phyloP scores from a whole-genome alignment of 1,284 basidiomycete genomes.

The Takashimella tepidaria region DNA sequence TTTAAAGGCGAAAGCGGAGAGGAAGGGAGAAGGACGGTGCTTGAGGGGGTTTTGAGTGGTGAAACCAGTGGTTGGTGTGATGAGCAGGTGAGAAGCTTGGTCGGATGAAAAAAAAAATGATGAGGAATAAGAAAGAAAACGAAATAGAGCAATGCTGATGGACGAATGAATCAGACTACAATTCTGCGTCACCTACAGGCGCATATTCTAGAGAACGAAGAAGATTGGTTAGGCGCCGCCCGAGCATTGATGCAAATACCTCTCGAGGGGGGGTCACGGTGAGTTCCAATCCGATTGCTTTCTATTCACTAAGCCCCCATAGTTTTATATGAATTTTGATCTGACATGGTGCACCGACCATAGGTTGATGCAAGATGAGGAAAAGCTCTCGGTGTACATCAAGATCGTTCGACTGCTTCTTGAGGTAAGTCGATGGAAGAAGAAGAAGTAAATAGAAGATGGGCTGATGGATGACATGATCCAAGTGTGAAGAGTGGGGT shows the following conservation, averaged over 20 bases:
- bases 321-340: no score
- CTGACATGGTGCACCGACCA: neutral
- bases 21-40: constrained; percentile 30
- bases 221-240: constrained; percentile 90
- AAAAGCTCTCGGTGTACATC: constrained; percentile 85
- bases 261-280: constrained; percentile 86
- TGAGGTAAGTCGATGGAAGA: constrained; percentile 58
- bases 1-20: constrained; percentile 25
- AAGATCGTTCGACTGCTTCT: constrained; percentile 91
- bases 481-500: constrained; percentile 51
- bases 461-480: constrained; percentile 5
- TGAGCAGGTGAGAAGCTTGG: constrained; percentile 67
- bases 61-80: constrained; percentile 64
- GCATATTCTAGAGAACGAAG: constrained; percentile 77
- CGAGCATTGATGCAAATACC: constrained; percentile 84
- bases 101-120: neutral
- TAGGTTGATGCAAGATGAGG: constrained; percentile 69
- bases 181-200: constrained; percentile 78
- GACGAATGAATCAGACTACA: constrained; percentile 58
- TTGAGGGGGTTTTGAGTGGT: constrained; percentile 48
- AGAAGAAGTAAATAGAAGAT: neutral
- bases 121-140: neutral
- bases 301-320: no score
- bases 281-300: constrained; percentile 18
- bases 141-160: neutral